These are phyloP conservation scores for Fusarium anthophilum DNA, from an alignment of 2,329 filamentous ascomycete species.

Conservation along the genomic window DNA sequence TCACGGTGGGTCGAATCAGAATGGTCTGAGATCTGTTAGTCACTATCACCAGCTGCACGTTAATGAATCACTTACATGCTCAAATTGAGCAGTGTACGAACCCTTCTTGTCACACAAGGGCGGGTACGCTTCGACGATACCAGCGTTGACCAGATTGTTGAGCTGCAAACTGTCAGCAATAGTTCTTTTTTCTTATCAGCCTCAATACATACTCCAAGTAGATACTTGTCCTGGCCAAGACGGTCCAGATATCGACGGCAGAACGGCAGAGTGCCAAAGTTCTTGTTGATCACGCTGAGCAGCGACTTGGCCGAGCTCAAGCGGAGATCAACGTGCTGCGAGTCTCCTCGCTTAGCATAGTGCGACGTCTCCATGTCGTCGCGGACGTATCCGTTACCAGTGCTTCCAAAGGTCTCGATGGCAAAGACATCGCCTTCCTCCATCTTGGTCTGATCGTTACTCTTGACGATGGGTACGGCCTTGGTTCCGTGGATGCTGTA, in stretches of 20 bases:
- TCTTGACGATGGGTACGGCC: slow-evolving; percentile 93
- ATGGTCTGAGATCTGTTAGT: slow-evolving; percentile 66
- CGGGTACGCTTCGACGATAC: slow-evolving; percentile 90
- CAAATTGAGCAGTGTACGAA: slow-evolving; percentile 92
- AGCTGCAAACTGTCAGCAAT: slow-evolving; percentile 59
- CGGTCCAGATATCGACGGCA: slow-evolving; percentile 91
- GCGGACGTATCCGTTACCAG: slow-evolving; percentile 85
- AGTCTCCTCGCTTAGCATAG: slow-evolving; percentile 80
- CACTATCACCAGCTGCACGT: neutral
- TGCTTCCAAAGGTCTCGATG: slow-evolving; percentile 95
- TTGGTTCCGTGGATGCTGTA: slow-evolving; percentile 94
- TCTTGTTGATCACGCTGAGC: slow-evolving; percentile 91
- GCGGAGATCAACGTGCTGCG: slow-evolving; percentile 78
- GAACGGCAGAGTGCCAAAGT: slow-evolving; percentile 92
- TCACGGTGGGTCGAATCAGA: slow-evolving; percentile 79
- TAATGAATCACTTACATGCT: slow-evolving; percentile 75
- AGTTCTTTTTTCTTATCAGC: neutral
- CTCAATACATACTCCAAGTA: slow-evolving; percentile 74
- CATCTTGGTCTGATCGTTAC: slow-evolving; percentile 91
- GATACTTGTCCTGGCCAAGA: slow-evolving; percentile 93
- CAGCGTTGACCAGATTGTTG: slow-evolving; percentile 83
- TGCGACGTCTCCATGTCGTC: slow-evolving; percentile 93
- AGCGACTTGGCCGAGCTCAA: slow-evolving; percentile 86
- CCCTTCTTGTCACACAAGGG: slow-evolving; percentile 92
- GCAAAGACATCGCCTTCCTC: slow-evolving; percentile 96